A percentile compares a stretch with the other conserved stretches of the same genome.
These are phyloP conservation scores for Berkeleyomyces basicola DNA, from an alignment of 2,329 filamentous ascomycete species.

Conservation along the genomic window DNA sequence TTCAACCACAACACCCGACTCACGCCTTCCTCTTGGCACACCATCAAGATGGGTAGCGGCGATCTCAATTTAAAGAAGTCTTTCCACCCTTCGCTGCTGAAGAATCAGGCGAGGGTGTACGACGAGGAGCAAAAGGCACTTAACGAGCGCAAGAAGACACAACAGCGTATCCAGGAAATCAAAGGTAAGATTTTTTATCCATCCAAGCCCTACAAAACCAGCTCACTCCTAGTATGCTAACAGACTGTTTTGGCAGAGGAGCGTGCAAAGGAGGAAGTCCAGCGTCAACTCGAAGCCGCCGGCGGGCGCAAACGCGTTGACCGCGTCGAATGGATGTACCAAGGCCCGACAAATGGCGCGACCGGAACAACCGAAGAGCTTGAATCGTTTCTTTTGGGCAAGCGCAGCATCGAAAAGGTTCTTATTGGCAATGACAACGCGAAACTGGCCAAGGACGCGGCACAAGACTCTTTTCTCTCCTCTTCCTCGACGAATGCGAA, in stretches of 20 bases:
- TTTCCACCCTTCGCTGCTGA: conserved; percentile 82
- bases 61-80: conserved; percentile 91
- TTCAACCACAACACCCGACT: neutral
- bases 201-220: neutral
- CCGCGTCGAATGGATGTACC: conserved; percentile 97
- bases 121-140: conserved; percentile 84
- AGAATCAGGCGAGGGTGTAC: conserved; percentile 83
- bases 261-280: conserved; percentile 77
- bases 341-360: conserved; percentile 64
- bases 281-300: conserved; percentile 73
- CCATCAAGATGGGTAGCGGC: conserved; percentile 63
- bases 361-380: conserved; percentile 71
- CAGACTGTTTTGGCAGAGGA: conserved; percentile 40
- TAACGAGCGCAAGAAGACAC: conserved; percentile 85
- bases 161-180: conserved; percentile 80
- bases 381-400: conserved; percentile 84
- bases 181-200: conserved; percentile 26
- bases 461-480: conserved; percentile 33
- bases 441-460: conserved; percentile 59
- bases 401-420: conserved; percentile 70
- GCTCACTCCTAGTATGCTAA: neutral
- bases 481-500: conserved; percentile 49
- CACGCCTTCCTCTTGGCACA: neutral
- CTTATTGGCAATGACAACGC: conserved; percentile 68
- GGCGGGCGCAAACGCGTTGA: conserved; percentile 67